phyloP scores from a whole-genome alignment of 176 grass and related monocot species.

The Avena atlantica region DNA sequence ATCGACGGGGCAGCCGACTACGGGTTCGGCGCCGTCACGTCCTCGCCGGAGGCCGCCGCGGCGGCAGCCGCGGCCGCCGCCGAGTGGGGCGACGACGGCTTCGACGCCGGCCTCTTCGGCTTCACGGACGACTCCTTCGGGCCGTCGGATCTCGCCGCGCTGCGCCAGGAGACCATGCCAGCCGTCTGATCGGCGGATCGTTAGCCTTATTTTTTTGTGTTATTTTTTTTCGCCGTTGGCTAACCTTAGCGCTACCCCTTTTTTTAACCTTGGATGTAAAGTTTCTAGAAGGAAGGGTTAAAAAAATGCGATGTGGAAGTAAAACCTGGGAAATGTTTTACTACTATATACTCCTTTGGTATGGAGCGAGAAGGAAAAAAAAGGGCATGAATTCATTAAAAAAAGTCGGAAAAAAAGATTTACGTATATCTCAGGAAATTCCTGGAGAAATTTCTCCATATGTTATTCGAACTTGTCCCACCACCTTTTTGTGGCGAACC shows the following conservation, averaged over 20 bases:
- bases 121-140: constrained; percentile 44
- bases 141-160: constrained; percentile 45
- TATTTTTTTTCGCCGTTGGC: constrained; percentile 33
- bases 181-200: constrained; percentile 47
- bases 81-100: constrained; percentile 54
- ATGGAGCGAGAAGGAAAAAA: no score
- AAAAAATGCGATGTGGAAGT: constrained; percentile 19
- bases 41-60: constrained; percentile 34
- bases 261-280: constrained; percentile 62
- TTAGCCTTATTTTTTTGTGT: constrained; percentile 15
- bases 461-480: no score
- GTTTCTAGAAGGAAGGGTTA: constrained; percentile 38
- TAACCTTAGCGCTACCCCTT: constrained; percentile 55
- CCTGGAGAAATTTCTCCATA: background rate
- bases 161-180: constrained; percentile 59
- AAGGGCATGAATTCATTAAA: background rate
- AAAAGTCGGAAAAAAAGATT: background rate
- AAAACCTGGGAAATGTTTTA: constrained; percentile 6
- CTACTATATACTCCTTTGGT: no score
- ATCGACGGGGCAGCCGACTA: background rate
- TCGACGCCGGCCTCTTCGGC: constrained; percentile 59
- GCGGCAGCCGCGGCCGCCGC: constrained; percentile 25
- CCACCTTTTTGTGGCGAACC: no score
- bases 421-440: no score
- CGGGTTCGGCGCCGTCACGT: background rate